Conservation (phyloP, 495 filamentous ascomycete genomes). For the Penicillium steckii region DNA sequence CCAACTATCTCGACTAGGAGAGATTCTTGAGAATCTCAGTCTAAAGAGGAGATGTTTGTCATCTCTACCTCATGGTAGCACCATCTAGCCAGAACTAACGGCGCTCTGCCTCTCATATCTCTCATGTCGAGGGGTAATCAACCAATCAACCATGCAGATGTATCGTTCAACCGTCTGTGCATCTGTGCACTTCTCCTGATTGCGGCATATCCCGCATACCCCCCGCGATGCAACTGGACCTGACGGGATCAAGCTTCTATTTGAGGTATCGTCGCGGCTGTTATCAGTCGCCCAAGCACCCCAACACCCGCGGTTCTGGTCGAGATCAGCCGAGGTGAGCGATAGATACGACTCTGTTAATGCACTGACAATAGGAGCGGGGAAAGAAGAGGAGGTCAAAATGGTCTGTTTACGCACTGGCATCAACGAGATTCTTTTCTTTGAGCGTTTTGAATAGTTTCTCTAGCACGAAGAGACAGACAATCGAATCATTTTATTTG, state of each 20-base stretch:
- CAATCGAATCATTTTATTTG: background rate
- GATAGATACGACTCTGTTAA: background rate
- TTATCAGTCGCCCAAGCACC: constrained; percentile 10
- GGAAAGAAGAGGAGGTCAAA: background rate
- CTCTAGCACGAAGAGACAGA: background rate
- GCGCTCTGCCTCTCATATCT: background rate
- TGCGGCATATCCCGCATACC: constrained; percentile 11
- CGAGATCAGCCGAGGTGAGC: background rate
- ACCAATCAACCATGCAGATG: constrained; percentile 7
- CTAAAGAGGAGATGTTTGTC: too few relatives aligned
- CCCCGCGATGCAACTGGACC: background rate
- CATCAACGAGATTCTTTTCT: background rate
- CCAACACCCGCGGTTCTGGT: background rate
- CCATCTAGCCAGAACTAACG: background rate
- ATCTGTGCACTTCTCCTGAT: constrained; percentile 6
- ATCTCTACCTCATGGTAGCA: background rate
- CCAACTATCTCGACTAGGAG: too few relatives aligned
- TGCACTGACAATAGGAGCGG: constrained; percentile 2
- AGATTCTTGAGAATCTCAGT: too few relatives aligned
- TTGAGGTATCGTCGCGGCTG: constrained; percentile 9
- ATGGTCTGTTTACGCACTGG: background rate
- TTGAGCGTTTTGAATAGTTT: background rate
- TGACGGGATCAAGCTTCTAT: constrained; percentile 9
- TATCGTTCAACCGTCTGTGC: constrained; percentile 2
- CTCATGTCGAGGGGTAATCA: background rate